Evolutionary conservation across 306 rosid species (phyloP).

Genomic region (Ceratonia siliqua): DNA sequence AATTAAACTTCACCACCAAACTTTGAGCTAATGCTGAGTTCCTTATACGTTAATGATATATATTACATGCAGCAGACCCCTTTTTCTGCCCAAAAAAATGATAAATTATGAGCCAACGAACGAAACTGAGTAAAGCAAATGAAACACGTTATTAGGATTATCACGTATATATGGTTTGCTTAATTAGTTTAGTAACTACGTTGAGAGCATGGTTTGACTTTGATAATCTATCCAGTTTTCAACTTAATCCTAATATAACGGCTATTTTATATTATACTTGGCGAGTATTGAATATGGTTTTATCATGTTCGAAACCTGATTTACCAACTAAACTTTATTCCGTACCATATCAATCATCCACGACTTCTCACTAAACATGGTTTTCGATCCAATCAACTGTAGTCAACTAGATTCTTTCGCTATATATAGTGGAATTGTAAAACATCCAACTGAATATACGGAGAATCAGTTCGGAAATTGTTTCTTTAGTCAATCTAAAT

Average conservation of each 20-base stretch:
- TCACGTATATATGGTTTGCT: constrained; percentile 15
- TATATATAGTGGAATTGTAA: constrained; percentile 6
- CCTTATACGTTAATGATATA: background rate
- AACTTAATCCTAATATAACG: background rate
- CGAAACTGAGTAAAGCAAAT: constrained; percentile 17
- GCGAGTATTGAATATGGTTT: constrained; percentile 27
- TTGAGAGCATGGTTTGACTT: constrained; percentile 38
- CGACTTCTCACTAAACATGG: constrained; percentile 8
- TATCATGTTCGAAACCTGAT: constrained; percentile 6
- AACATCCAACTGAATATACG: background rate
- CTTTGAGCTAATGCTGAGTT: background rate
- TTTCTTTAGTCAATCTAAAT: background rate
- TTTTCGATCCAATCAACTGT: constrained; percentile 2
- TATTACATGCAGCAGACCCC: background rate
- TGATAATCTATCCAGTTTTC: background rate
- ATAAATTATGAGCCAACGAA: background rate
- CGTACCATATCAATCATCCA: constrained; percentile 10
- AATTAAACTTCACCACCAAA: constrained; percentile 11
- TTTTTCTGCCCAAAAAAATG: background rate
- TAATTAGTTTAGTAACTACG: constrained; percentile 1
- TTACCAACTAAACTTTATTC: constrained; percentile 5
- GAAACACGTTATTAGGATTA: constrained; percentile 1
- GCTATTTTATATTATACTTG: background rate
- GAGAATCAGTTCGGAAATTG: no score
- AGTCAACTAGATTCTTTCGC: constrained; percentile 27